Evolutionary conservation across 2,329 filamentous ascomycete species (phyloP).

Genomic region (Claviceps sorghi): DNA sequence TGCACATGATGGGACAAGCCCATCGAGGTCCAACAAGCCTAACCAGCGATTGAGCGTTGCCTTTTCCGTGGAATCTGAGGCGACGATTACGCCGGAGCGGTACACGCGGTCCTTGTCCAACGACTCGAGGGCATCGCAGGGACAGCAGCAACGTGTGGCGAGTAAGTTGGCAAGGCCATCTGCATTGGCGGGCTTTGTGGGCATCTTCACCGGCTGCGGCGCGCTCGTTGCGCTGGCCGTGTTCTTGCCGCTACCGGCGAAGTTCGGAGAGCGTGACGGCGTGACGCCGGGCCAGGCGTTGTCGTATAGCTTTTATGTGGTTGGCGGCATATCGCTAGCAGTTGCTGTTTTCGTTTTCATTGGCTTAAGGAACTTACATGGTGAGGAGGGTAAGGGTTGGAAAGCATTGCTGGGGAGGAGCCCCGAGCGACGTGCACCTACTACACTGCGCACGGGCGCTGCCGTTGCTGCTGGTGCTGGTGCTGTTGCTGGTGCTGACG

Average conservation of each 20-base stretch:
- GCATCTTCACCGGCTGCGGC: slow-evolving; percentile 82
- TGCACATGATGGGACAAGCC: slow-evolving; percentile 12
- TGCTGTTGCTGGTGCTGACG: not conserved
- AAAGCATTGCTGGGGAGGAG: slow-evolving; percentile 35
- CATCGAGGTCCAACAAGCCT: slow-evolving; percentile 22
- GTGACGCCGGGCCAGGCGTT: slow-evolving; percentile 61
- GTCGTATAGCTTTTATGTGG: slow-evolving; percentile 74
- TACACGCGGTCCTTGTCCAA: slow-evolving; percentile 28
- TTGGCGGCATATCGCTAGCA: slow-evolving; percentile 54
- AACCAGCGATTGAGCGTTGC: slow-evolving; percentile 42
- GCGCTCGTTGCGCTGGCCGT: slow-evolving; percentile 68
- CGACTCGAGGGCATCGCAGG: slow-evolving; percentile 9
- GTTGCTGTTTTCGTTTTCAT: slow-evolving; percentile 66
- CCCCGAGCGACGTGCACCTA: slow-evolving; percentile 13
- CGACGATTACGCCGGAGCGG: slow-evolving; percentile 57
- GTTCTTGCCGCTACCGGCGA: slow-evolving; percentile 77
- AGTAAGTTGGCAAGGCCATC: slow-evolving; percentile 31
- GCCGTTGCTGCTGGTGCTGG: not conserved
- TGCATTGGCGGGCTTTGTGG: slow-evolving; percentile 72
- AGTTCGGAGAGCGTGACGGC: slow-evolving; percentile 57
- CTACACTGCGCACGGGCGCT: slow-evolving; percentile 8
- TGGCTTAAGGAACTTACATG: slow-evolving; percentile 53
- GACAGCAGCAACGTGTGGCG: slow-evolving; percentile 9
- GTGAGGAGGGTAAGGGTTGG: slow-evolving; percentile 68
- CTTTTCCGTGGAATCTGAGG: slow-evolving; percentile 56